Conservation (phyloP, 1,284 basidiomycete genomes). For the Cutaneotrichosporon dermatis region DNA sequence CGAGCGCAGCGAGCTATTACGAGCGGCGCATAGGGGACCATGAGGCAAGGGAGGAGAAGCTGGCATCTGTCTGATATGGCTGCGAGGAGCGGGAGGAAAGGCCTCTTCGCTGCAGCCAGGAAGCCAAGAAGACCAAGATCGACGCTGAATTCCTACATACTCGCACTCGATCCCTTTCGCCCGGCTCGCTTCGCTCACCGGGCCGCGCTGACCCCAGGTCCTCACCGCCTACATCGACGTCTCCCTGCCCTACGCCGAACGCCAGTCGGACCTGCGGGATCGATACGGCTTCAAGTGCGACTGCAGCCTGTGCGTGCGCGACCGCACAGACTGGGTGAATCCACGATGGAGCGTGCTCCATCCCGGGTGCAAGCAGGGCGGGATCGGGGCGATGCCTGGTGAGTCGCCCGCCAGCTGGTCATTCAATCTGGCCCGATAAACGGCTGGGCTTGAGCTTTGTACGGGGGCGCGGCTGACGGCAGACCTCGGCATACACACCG, state of each 20-base stretch:
- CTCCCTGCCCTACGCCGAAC: conserved; percentile 59
- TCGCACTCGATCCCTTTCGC: too few relatives aligned
- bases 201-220: conserved; percentile 51
- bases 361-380: conserved; percentile 21
- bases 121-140: too few relatives aligned
- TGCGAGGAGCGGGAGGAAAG: too few relatives aligned
- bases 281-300: conserved; percentile 76
- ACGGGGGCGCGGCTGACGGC: conserved; percentile 12
- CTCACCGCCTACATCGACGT: conserved; percentile 81
- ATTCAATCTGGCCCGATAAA: not conserved
- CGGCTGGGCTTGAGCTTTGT: too few relatives aligned
- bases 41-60: too few relatives aligned
- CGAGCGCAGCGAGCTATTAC: too few relatives aligned
- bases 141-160: too few relatives aligned
- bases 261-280: conserved; percentile 60
- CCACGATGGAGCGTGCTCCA: conserved; percentile 57
- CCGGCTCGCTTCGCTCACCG: too few relatives aligned
- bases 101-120: too few relatives aligned
- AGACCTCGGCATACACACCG: conserved; percentile 10
- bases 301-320: conserved; percentile 59
- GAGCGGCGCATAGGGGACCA: too few relatives aligned
- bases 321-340: conserved; percentile 52
- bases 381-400: conserved; percentile 29
- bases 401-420: conserved; percentile 5
- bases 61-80: too few relatives aligned